Evolutionary conservation across 257 asterid species (phyloP).

Genomic region (Nicotiana tomentosiformis): DNA sequence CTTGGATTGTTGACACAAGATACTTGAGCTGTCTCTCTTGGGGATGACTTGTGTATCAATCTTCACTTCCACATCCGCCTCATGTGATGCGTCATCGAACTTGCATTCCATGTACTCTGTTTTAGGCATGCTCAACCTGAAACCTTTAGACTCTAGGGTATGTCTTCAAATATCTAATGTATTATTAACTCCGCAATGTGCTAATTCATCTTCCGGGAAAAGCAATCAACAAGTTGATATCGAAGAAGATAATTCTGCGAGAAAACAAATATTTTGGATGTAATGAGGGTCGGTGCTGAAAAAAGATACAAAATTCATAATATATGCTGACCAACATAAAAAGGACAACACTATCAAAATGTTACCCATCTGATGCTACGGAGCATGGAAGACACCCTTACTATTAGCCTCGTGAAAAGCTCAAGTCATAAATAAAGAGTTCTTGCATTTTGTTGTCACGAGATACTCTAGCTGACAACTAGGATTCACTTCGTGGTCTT

Average conservation of each 20-base stretch:
- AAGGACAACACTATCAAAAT: neutral
- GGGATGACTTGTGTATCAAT: too few relatives aligned
- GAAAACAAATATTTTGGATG: neutral
- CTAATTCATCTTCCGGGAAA: too few relatives aligned
- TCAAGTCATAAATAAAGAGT: neutral
- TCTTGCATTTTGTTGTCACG: neutral
- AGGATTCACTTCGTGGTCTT: neutral
- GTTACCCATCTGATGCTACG: neutral
- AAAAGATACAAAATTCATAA: neutral
- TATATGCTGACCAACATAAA: neutral
- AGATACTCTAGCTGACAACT: neutral
- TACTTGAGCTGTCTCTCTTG: too few relatives aligned
- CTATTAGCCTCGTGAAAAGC: neutral
- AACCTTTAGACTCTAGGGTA: too few relatives aligned
- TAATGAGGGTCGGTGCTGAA: neutral
- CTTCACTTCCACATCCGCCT: too few relatives aligned
- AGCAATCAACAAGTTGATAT: neutral
- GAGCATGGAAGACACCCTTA: neutral
- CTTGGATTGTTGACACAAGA: too few relatives aligned
- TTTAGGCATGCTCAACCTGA: too few relatives aligned
- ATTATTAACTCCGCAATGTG: too few relatives aligned
- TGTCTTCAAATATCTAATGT: too few relatives aligned
- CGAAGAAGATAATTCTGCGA: neutral
- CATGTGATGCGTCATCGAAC: too few relatives aligned
- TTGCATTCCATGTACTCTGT: too few relatives aligned